A percentile compares a stretch with the other conserved stretches of the same genome.
Evolutionary conservation across 139 green algal genomes (phyloP).

Genomic region (Volvox africanus): DNA sequence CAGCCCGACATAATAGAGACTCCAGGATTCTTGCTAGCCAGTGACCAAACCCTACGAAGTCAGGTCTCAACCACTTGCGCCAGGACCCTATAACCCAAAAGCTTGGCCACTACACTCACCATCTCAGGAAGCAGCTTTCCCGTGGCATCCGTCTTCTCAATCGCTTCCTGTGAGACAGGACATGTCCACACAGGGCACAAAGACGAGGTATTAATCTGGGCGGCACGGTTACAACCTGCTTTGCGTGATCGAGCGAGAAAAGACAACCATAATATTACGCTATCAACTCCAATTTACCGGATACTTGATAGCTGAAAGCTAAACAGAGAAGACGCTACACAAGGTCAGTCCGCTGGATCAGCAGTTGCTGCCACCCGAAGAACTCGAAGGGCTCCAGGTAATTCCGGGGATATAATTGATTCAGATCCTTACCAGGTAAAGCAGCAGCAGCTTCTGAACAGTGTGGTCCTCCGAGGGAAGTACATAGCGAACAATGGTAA

Average conservation of each 20-base stretch:
- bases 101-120: constrained; percentile 65
- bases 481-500: constrained; percentile 99
- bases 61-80: background rate
- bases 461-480: constrained; percentile 97
- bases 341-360: constrained; percentile 16
- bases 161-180: constrained; percentile 87
- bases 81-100: background rate
- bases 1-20: no score
- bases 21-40: no score
- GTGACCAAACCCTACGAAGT: background rate
- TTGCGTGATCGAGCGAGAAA: no score
- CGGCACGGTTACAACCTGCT: no score
- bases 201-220: no score
- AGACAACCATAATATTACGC: no score
- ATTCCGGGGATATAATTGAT: background rate
- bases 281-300: no score
- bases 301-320: no score
- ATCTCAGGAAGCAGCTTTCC: constrained; percentile 99
- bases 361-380: background rate
- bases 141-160: constrained; percentile 96
- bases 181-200: background rate
- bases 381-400: background rate
- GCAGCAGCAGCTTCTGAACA: constrained; percentile 97
- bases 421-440: constrained; percentile 90
- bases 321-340: no score